These are phyloP conservation scores for Sporothrix sp. DNA, from an alignment of 2,329 filamentous ascomycete genomes.

Conservation along the genomic window DNA sequence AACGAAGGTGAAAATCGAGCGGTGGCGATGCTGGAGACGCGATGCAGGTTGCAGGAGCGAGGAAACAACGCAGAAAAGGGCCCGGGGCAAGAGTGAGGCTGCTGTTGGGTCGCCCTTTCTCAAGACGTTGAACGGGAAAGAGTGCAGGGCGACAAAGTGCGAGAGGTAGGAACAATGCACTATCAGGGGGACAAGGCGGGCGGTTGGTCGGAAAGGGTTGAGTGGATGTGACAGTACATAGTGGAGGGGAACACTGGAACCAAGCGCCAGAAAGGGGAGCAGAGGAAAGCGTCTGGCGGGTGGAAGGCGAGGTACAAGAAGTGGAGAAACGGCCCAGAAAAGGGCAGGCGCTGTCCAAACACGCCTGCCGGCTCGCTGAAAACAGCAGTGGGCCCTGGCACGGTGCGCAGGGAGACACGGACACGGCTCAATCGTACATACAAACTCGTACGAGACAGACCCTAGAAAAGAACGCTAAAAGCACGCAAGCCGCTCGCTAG, in stretches of 20 bases:
- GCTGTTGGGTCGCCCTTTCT: conserved; percentile 7
- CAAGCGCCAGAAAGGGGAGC: background rate
- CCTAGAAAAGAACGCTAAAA: background rate
- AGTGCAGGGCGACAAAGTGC: background rate
- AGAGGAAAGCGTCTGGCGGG: conserved; percentile 7
- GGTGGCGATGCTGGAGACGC: too few species aligned
- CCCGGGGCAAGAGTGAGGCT: background rate
- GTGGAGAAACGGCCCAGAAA: background rate
- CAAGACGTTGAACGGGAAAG: background rate
- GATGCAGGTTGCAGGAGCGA: conserved; percentile 1
- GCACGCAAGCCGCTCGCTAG: too few species aligned
- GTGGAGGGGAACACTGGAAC: background rate
- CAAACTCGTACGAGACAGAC: background rate
- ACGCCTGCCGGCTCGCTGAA: too few species aligned
- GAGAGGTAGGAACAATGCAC: conserved; percentile 5
- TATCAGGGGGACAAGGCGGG: conserved; percentile 9
- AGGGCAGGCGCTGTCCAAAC: background rate
- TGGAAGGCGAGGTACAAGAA: background rate
- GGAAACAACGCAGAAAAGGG: background rate
- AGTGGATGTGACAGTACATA: conserved; percentile 6
- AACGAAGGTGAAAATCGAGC: background rate
- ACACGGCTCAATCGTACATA: too few species aligned
- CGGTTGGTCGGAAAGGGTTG: conserved; percentile 12
- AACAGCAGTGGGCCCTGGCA: too few species aligned
- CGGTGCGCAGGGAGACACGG: background rate